These are phyloP conservation scores for Ustilago nuda DNA, from an alignment of 1,284 basidiomycete genomes.

Conservation along the genomic window DNA sequence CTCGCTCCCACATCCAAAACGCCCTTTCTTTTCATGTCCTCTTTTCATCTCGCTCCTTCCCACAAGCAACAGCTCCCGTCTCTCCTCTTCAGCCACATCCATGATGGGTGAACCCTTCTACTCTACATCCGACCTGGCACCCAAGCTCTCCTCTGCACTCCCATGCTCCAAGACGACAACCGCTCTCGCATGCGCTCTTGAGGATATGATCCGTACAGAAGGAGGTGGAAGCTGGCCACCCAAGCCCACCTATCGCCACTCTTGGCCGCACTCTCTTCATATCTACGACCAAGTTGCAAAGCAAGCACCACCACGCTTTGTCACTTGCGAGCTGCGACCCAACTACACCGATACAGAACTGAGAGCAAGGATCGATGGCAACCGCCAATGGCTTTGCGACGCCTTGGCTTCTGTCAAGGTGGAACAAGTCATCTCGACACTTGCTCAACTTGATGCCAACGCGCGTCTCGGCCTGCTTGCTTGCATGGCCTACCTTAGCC, in stretches of 20 bases:
- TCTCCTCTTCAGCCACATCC: conserved; percentile 48
- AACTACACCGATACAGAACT: conserved; percentile 41
- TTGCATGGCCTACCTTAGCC: conserved; percentile 45
- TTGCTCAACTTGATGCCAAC: conserved; percentile 26
- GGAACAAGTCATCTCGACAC: conserved; percentile 19
- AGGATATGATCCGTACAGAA: conserved; percentile 40
- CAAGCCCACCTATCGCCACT: conserved; percentile 37
- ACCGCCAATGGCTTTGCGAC: conserved; percentile 38
- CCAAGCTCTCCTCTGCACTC: conserved; percentile 36
- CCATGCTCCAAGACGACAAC: neutral
- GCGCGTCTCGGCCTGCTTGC: conserved; percentile 44
- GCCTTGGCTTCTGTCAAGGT: conserved; percentile 25
- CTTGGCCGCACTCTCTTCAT: conserved; percentile 45
- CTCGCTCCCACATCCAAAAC: too few relatives aligned
- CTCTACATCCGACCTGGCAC: conserved; percentile 27
- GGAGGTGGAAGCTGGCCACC: conserved; percentile 51
- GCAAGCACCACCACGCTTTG: conserved; percentile 45
- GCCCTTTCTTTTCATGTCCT: neutral
- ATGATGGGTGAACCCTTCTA: conserved; percentile 29
- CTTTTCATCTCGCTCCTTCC: neutral
- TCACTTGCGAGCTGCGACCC: conserved; percentile 37
- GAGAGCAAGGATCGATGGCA: conserved; percentile 37
- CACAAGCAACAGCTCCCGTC: conserved; percentile 23
- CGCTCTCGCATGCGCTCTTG: conserved; percentile 26
- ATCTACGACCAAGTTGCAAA: conserved; percentile 36